Evolutionary conservation across 2,329 filamentous ascomycete genomes (phyloP), one percentile per base, ranked within the genome.

Genomic region (Botrytis paeoniae): DNA sequence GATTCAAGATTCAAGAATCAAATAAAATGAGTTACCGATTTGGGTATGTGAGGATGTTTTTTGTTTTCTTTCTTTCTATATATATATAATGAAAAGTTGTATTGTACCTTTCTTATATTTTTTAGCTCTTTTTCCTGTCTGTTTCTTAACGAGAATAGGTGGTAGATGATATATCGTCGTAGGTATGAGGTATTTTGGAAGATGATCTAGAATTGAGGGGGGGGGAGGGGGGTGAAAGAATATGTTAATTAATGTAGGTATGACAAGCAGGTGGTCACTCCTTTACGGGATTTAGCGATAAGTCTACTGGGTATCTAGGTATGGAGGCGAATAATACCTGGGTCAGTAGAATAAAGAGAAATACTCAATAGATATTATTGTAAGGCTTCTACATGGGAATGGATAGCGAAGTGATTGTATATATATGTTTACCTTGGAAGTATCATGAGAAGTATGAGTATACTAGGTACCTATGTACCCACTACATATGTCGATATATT

Each of bases 61-160:
- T 25, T 37, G 1, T 59, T 2, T 59, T 41, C 5, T 20, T 18
- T 9, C n/a, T 18, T 1, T 37, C 2, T 41, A 41, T 8, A 16
- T 3, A 54, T 41, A 41, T 8, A 16, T 3, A 29, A 29, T 29
- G 22, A 25, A n/a, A n/a, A 1, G 3, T 12, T n/a, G 5, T 14
- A 14, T n/a, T 14, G 5, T 3, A 1, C 48, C 2, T n/a, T n/a
- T 51, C 25, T 51, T 6, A 14, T 14, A 2, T 20, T 20, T 20
- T 43, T 18, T 5, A 1, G 4, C 0, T 5, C 2, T 18, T 43
- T 43, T 43, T 6, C 16, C 18, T 5, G 1, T 18, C 1, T 43
- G 7, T 43, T 4, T 45, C 18, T 22, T 48, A n/a, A n/a, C n/a
- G 32, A 35, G 32, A 35, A 35, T 2, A 35, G 32, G 32, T 35